Base-by-base conservation (phyloP, 345 rosid species). In the Heritiera littoralis region DNA sequence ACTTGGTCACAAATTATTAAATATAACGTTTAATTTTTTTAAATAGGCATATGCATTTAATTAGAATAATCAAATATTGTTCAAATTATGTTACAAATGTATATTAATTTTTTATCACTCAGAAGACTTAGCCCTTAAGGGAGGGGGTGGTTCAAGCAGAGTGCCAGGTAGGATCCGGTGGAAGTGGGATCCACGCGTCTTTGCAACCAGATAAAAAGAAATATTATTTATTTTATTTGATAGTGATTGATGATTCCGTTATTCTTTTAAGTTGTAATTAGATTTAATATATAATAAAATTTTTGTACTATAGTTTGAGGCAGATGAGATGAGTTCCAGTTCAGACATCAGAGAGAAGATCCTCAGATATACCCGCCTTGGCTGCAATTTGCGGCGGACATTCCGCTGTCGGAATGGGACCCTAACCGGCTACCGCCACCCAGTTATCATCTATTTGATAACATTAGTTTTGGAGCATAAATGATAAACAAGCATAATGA, bases 81-180 rank as follows among this genome's bases (percentile, higher is more conserved):
- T 46, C 51, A 46, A 46, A 46, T 46, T 52, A 52, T 52, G 56
- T 52, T 15, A 15, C 56, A 23, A 23, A 23, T 23, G 28, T 46
- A 10, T 46, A 46, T 51, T 51, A 12, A 51, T 2, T 51, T 12
- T 0, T 40, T 40, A 4, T 4, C 6, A 40, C 5, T 2, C 43
- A 40, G 4, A 40, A 40, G 5, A 17, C 55, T 51, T 51, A 51
- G 52, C 14, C 14, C 52, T 52, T 14, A 52, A 52, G 56, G 56
- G 10, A 14, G 56, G 15, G 1, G 2, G 15, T 14, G 28, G 28
- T 23, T 23, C 7, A 49, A 12, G 18, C 1, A 23, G 64, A 23
- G 64, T 59, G 64, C 6, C 40, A 60, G 66, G 38, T 28, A 28
- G 66, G 66, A 60, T 60, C 38, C 17, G 66, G 66, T 60, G 66